These are phyloP conservation scores for Colletotrichum sp. DNA, from an alignment of 2,329 filamentous ascomycete genomes.

Conservation along the genomic window DNA sequence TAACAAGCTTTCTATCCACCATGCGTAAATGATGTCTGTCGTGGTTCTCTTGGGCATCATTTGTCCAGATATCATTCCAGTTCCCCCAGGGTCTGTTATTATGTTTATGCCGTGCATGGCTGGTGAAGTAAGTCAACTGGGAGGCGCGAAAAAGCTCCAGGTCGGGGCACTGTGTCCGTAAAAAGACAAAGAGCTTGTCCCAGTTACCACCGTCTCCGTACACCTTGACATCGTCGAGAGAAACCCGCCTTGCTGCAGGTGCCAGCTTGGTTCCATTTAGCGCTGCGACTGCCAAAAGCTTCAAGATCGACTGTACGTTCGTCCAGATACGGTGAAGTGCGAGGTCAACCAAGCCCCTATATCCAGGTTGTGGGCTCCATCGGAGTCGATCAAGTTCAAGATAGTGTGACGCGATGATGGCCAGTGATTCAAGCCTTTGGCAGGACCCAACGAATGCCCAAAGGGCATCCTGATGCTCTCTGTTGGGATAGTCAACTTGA, in stretches of 20 bases:
- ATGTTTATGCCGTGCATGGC: not conserved
- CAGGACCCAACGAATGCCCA: constrained; percentile 3
- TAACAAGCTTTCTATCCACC: not conserved
- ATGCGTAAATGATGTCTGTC: not conserved
- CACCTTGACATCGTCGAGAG: not conserved
- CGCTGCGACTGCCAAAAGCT: not conserved
- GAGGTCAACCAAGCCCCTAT: not conserved
- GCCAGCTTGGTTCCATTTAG: not conserved
- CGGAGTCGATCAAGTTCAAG: not conserved
- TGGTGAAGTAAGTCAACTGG: not conserved
- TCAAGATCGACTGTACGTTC: not conserved
- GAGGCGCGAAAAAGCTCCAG: not conserved
- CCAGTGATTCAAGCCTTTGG: not conserved
- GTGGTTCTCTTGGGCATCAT: not conserved
- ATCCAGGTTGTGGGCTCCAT: not conserved
- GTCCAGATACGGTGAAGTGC: not conserved
- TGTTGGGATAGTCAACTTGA: not conserved
- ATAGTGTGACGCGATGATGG: not conserved
- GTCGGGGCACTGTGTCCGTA: not conserved
- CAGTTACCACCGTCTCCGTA: not conserved
- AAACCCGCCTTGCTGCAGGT: not conserved
- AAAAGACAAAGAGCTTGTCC: not conserved
- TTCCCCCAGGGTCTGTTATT: not conserved
- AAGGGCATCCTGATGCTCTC: not conserved
- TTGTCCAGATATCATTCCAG: not conserved